phyloP scores from a whole-genome alignment of 2,329 filamentous ascomycete species.

The Epichloe sp. region DNA sequence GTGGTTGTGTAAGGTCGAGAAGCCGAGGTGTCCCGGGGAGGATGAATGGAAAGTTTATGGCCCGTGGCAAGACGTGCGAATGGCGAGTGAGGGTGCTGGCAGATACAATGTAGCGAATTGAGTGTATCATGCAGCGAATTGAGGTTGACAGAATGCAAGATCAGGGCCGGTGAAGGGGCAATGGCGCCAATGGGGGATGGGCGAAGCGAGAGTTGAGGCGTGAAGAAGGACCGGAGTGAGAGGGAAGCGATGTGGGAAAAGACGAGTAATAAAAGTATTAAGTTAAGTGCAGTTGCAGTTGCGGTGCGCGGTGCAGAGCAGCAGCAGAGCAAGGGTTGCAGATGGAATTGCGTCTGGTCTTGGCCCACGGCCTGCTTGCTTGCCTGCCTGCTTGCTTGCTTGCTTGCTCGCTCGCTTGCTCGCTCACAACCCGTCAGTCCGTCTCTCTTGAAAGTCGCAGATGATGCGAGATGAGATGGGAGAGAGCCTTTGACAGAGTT shows the following conservation, averaged over 20 bases:
- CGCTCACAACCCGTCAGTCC: background rate
- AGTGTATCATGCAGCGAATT: background rate
- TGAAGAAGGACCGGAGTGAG: background rate
- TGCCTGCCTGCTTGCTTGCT: background rate
- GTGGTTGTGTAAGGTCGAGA: slow-evolving; percentile 1
- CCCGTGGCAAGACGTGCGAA: background rate
- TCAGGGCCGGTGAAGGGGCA: slow-evolving; percentile 27
- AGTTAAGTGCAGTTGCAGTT: background rate
- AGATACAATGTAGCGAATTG: background rate
- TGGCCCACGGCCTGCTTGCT: background rate
- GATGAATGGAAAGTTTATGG: slow-evolving; percentile 8
- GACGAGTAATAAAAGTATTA: slow-evolving; percentile 4
- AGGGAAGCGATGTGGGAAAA: slow-evolving; percentile 3
- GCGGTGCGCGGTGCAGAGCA: background rate
- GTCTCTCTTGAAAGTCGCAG: background rate
- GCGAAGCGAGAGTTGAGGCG: slow-evolving; percentile 8
- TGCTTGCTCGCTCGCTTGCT: background rate
- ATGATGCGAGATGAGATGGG: background rate
- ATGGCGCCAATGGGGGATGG: slow-evolving; percentile 36
- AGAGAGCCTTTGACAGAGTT: background rate
- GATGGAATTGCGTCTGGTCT: slow-evolving; percentile 1
- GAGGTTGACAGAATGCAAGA: slow-evolving; percentile 1
- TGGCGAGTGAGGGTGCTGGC: background rate
- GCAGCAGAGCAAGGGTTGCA: background rate
- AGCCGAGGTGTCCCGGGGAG: slow-evolving; percentile 7